phyloP scores from a whole-genome alignment of 176 grass and related monocot genomes.

The Ananas comosus region DNA sequence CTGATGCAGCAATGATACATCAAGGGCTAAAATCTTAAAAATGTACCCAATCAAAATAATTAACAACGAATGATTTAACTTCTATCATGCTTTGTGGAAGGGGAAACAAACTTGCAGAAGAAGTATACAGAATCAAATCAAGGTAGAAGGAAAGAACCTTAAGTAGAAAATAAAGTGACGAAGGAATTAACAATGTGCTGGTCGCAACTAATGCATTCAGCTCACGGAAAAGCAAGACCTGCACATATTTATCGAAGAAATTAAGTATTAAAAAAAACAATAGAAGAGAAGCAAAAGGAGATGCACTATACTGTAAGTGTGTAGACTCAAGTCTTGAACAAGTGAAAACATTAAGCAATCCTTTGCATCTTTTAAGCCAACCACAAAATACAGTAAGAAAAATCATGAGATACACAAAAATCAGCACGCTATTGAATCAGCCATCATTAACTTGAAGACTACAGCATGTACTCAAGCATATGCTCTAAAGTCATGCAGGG shows the following conservation, averaged over 20 bases:
- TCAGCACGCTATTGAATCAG: too few relatives aligned
- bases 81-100: neutral
- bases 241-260: slow-evolving; percentile 22
- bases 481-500: too few relatives aligned
- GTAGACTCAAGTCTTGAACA: neutral
- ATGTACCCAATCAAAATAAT: neutral
- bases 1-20: too few relatives aligned
- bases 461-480: too few relatives aligned
- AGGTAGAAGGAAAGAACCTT: slow-evolving; percentile 47
- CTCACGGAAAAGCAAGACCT: slow-evolving; percentile 82
- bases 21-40: too few relatives aligned
- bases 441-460: too few relatives aligned
- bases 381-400: too few relatives aligned
- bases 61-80: neutral
- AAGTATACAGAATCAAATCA: slow-evolving; percentile 7
- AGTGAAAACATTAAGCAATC: neutral
- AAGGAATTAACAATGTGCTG: slow-evolving; percentile 80
- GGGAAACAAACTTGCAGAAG: neutral
- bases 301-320: neutral
- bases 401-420: too few relatives aligned
- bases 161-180: slow-evolving; percentile 88
- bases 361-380: too few relatives aligned
- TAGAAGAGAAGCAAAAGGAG: slow-evolving; percentile 6
- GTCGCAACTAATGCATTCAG: slow-evolving; percentile 58
- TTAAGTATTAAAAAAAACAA: slow-evolving; percentile 27